These are phyloP conservation scores for Clarireedia hainanense DNA, from an alignment of 2,329 filamentous ascomycete species.

Conservation along the genomic window DNA sequence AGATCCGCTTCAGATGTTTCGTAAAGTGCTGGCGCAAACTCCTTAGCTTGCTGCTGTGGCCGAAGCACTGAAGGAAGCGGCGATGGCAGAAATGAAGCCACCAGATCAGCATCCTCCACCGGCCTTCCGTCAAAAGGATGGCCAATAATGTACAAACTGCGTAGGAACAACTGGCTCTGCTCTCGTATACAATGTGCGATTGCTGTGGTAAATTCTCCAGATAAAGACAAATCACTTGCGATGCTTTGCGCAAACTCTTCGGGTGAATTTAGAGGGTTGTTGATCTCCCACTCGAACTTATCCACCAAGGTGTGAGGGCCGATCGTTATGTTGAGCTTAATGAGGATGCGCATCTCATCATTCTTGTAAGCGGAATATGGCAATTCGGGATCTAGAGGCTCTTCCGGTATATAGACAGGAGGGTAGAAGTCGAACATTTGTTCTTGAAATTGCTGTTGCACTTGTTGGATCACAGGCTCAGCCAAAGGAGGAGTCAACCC, in stretches of 20 bases:
- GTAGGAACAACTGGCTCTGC: conserved; percentile 88
- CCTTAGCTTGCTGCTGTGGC: conserved; percentile 86
- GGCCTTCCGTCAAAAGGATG: conserved; percentile 93
- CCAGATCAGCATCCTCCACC: conserved; percentile 84
- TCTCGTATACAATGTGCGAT: conserved; percentile 98
- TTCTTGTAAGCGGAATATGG: conserved; percentile 96
- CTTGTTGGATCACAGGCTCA: conserved; percentile 53
- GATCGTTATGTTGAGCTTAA: conserved; percentile 97
- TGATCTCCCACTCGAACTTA: conserved; percentile 99
- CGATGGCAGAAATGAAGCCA: conserved; percentile 76
- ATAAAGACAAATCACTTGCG: conserved; percentile 81
- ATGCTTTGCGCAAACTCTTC: conserved; percentile 90
- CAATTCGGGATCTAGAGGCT: conserved; percentile 79
- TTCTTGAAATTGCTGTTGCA: conserved; percentile 67
- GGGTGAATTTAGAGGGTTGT: conserved; percentile 86
- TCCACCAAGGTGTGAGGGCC: conserved; percentile 89
- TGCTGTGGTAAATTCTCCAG: conserved; percentile 92
- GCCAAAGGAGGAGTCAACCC: conserved; percentile 66
- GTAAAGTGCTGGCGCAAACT: conserved; percentile 88
- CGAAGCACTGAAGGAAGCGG: conserved; percentile 79
- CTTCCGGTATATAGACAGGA: conserved; percentile 82
- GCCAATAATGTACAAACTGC: conserved; percentile 84
- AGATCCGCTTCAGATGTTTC: conserved; percentile 87
- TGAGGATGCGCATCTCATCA: conserved; percentile 93
- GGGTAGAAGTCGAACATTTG: conserved; percentile 92